A percentile compares a stretch with the other conserved stretches of the same genome.
These are phyloP conservation scores for Colletotrichum salicis DNA, from an alignment of 2,329 filamentous ascomycete genomes.

Conservation along the genomic window DNA sequence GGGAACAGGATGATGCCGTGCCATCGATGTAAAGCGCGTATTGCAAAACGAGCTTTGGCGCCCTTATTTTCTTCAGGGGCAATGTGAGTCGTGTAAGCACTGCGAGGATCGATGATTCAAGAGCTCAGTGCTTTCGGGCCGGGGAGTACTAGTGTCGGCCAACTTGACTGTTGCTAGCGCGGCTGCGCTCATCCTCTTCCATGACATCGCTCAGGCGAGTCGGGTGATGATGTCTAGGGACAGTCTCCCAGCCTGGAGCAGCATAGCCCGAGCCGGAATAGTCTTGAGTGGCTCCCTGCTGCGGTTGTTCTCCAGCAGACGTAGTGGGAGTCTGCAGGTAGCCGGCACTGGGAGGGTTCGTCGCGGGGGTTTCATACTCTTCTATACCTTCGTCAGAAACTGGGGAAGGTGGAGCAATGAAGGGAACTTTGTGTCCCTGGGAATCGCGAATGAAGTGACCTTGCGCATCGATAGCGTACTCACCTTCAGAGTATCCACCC, in stretches of 20 bases:
- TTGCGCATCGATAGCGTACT: constrained; percentile 73
- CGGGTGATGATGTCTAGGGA: constrained; percentile 85
- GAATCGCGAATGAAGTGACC: constrained; percentile 71
- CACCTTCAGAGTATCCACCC: constrained; percentile 74
- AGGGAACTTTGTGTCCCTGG: constrained; percentile 68
- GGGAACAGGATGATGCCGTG: background rate
- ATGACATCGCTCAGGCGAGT: constrained; percentile 89
- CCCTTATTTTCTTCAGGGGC: background rate
- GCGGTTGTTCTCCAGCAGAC: constrained; percentile 46
- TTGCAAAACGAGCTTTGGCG: background rate
- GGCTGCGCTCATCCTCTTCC: constrained; percentile 83
- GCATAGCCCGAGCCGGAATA: constrained; percentile 76
- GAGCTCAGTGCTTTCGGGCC: background rate
- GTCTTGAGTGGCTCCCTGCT: constrained; percentile 53
- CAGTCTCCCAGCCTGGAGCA: constrained; percentile 77
- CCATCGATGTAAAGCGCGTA: background rate
- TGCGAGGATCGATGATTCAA: background rate
- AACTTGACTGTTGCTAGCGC: constrained; percentile 74
- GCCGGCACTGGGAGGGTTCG: constrained; percentile 48
- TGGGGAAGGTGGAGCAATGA: constrained; percentile 57
- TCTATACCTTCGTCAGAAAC: constrained; percentile 64
- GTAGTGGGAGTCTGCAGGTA: constrained; percentile 44
- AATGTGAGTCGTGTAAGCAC: background rate
- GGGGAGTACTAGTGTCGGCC: constrained; percentile 25
- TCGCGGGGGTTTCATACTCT: constrained; percentile 67